Conservation (phyloP, 305 asterid genomes). For the Fraxinus angustifolia region DNA sequence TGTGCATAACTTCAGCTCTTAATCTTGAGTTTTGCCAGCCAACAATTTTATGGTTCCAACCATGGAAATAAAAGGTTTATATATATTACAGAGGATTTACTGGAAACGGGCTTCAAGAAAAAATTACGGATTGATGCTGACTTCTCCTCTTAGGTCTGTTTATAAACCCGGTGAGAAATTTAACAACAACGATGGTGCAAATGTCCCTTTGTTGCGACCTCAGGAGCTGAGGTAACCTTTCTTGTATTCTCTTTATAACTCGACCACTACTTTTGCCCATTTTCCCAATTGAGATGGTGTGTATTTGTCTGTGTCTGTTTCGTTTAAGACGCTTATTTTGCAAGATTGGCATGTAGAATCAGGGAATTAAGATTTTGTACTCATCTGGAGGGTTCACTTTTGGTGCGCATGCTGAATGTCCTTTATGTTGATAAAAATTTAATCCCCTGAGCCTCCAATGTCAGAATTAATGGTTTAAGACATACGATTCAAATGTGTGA, state of each 20-base stretch:
- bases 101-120: slow-evolving; percentile 93
- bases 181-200: slow-evolving; percentile 38
- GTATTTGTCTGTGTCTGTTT: slow-evolving; percentile 44
- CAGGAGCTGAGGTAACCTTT: slow-evolving; percentile 72
- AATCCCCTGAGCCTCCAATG: neutral
- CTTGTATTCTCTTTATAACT: slow-evolving; percentile 20
- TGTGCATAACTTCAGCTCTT: neutral
- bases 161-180: slow-evolving; percentile 47
- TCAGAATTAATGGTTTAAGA: neutral
- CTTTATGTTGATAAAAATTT: neutral
- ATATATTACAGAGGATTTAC: slow-evolving; percentile 74
- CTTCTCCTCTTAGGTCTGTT: slow-evolving; percentile 85
- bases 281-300: slow-evolving; percentile 36
- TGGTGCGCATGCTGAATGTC: neutral
- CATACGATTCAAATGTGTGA: neutral
- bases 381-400: neutral
- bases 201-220: slow-evolving; percentile 72
- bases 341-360: neutral
- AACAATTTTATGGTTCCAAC: neutral
- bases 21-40: neutral
- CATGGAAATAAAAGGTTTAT: slow-evolving; percentile 1
- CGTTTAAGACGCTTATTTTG: slow-evolving; percentile 32
- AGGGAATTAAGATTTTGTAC: neutral
- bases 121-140: slow-evolving; percentile 77
- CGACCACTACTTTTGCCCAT: slow-evolving; percentile 1